A percentile compares a stretch with the other conserved stretches of the same genome.
Evolutionary conservation across 176 grass and related monocot species (phyloP).

Genomic region (Oryza longistaminata): DNA sequence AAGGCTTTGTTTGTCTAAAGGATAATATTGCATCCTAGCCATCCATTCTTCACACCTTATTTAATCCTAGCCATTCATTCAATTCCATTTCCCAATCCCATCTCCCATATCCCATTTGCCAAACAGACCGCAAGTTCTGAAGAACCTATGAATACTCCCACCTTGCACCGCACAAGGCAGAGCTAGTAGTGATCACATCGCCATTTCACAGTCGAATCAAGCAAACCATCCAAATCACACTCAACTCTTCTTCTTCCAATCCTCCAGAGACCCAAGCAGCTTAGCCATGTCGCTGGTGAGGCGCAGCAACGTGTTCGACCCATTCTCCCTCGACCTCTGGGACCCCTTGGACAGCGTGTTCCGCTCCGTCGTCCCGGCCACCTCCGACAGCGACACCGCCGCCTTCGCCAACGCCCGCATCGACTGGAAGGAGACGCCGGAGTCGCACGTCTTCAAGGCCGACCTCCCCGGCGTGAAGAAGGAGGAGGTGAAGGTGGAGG

Average conservation of each 20-base stretch:
- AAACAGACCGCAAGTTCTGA: too few relatives aligned
- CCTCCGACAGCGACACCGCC: background rate
- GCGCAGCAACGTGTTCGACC: constrained; percentile 52
- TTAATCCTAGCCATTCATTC: too few relatives aligned
- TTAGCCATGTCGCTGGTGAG: constrained; percentile 35
- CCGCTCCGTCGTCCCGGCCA: constrained; percentile 27
- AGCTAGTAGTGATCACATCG: too few relatives aligned
- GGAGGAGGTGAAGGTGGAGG: constrained; percentile 48
- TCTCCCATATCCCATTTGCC: too few relatives aligned
- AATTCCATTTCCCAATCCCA: too few relatives aligned
- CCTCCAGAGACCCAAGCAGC: background rate
- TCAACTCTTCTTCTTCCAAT: background rate
- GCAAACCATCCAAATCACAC: background rate
- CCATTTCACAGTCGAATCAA: background rate
- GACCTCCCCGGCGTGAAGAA: constrained; percentile 44
- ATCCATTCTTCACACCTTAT: too few relatives aligned
- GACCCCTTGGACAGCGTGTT: constrained; percentile 40
- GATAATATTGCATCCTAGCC: too few relatives aligned
- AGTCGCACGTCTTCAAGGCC: constrained; percentile 47
- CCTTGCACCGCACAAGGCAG: background rate
- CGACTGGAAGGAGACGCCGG: constrained; percentile 48
- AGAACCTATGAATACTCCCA: constrained; percentile 19
- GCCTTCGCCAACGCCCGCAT: constrained; percentile 1
- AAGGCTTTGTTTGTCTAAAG: too few relatives aligned
- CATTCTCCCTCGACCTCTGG: constrained; percentile 37